phyloP scores from a whole-genome alignment of 2,329 filamentous ascomycete species.

The Fusarium transvaalense region DNA sequence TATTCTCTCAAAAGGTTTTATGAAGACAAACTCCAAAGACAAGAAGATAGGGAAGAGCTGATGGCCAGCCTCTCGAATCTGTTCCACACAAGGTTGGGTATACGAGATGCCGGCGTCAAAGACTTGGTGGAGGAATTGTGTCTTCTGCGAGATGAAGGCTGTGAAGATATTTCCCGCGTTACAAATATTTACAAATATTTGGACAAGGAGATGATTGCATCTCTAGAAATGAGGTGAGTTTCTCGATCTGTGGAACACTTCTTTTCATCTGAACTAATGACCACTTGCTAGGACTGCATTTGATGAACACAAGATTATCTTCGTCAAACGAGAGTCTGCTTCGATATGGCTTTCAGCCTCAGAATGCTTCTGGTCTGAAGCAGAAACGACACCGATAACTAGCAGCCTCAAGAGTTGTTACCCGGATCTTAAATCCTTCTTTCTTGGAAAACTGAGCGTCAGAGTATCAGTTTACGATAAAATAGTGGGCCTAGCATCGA shows the following conservation, averaged over 20 bases:
- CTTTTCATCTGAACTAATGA: neutral
- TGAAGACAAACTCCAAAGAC: neutral
- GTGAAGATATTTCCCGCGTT: constrained; percentile 1
- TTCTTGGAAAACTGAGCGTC: constrained; percentile 15
- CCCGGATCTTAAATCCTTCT: constrained; percentile 10
- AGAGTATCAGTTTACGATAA: constrained; percentile 20
- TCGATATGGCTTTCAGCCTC: constrained; percentile 15
- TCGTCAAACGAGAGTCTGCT: neutral
- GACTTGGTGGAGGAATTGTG: constrained; percentile 16
- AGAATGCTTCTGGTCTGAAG: constrained; percentile 31
- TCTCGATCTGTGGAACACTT: rapidly evolving
- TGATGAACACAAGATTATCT: constrained; percentile 6
- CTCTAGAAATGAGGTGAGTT: constrained; percentile 13
- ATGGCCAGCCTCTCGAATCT: constrained; percentile 6
- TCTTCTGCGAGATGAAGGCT: neutral
- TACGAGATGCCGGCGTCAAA: constrained; percentile 9
- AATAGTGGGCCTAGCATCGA: neutral
- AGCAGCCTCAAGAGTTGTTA: constrained; percentile 12
- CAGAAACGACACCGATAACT: constrained; percentile 5
- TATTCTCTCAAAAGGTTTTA: constrained; percentile 13
- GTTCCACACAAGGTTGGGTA: constrained; percentile 2
- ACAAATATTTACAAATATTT: constrained; percentile 19
- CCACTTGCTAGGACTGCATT: constrained; percentile 10
- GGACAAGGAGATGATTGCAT: neutral
- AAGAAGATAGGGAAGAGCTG: too few relatives aligned